Evolutionary conservation across 1,284 basidiomycete genomes (phyloP).

Genomic region (Marasmius sp.): DNA sequence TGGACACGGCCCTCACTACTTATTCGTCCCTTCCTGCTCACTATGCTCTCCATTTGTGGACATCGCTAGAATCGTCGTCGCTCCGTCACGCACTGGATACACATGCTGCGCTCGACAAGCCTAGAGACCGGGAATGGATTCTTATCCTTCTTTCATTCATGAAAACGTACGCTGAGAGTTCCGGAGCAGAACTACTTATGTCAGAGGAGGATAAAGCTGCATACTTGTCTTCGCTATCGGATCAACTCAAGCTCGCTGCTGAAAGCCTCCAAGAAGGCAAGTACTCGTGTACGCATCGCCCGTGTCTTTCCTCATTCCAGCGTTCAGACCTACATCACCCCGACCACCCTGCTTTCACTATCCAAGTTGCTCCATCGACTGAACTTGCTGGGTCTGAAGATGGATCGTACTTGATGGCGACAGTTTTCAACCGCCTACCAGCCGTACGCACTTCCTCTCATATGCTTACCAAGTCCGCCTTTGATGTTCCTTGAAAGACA

Average conservation of each 20-base stretch:
- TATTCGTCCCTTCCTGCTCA: conserved; percentile 80
- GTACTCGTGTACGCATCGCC: conserved; percentile 5
- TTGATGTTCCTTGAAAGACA: conserved; percentile 32
- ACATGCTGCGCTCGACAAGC: conserved; percentile 52
- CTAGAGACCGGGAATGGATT: conserved; percentile 73
- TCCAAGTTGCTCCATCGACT: conserved; percentile 48
- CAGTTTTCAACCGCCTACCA: conserved; percentile 64
- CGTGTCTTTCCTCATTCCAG: background rate
- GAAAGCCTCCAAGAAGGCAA: conserved; percentile 58
- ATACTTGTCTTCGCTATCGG: conserved; percentile 57
- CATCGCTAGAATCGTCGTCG: conserved; percentile 74
- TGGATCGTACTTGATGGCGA: conserved; percentile 59
- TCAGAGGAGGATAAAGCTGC: conserved; percentile 47
- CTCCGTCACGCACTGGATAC: conserved; percentile 69
- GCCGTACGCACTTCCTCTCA: conserved; percentile 52
- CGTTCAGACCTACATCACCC: conserved; percentile 60
- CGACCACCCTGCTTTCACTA: conserved; percentile 65
- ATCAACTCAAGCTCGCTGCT: conserved; percentile 48
- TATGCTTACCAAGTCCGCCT: background rate
- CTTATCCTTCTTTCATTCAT: conserved; percentile 69
- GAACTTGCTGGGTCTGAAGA: conserved; percentile 57
- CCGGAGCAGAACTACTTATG: conserved; percentile 51
- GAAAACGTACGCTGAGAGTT: conserved; percentile 59
- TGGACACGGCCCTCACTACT: conserved; percentile 61
- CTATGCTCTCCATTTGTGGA: conserved; percentile 79